Percentiles rank a stretch among this genome's conserved stretches.
phyloP scores from a whole-genome alignment of 1,284 basidiomycete species.

The Leccinum subrobustum region DNA sequence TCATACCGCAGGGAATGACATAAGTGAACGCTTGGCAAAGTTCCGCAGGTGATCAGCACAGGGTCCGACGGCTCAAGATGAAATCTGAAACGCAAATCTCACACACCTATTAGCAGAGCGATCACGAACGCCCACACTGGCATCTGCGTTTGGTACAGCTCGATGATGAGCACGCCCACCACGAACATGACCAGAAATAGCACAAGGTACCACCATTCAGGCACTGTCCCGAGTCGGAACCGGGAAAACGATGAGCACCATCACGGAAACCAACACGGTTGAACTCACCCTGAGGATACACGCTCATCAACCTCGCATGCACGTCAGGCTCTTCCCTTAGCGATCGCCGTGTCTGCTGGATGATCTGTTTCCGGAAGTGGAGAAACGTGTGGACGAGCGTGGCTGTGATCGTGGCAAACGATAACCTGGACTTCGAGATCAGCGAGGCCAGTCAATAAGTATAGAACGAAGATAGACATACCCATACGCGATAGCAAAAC shows the following conservation, averaged over 20 bases:
- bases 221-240: slow-evolving; percentile 15
- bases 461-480: neutral
- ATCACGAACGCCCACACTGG: slow-evolving; percentile 45
- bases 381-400: slow-evolving; percentile 68
- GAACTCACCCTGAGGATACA: slow-evolving; percentile 65
- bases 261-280: neutral
- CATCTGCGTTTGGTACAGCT: slow-evolving; percentile 55
- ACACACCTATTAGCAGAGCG: slow-evolving; percentile 37
- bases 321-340: slow-evolving; percentile 72
- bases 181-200: slow-evolving; percentile 44
- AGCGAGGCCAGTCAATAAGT: neutral
- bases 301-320: slow-evolving; percentile 70
- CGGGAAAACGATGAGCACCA: slow-evolving; percentile 27
- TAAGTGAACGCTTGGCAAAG: slow-evolving; percentile 38
- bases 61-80: neutral
- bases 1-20: slow-evolving; percentile 47
- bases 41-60: neutral
- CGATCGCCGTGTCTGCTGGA: slow-evolving; percentile 48
- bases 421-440: slow-evolving; percentile 28
- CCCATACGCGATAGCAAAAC: slow-evolving; percentile 54
- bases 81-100: neutral
- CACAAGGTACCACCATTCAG: slow-evolving; percentile 35
- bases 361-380: slow-evolving; percentile 69
- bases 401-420: slow-evolving; percentile 66
- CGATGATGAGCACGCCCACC: slow-evolving; percentile 57